Conservation (phyloP, 371 early-diverging fungal genomes). For the Mortierella sp. region DNA sequence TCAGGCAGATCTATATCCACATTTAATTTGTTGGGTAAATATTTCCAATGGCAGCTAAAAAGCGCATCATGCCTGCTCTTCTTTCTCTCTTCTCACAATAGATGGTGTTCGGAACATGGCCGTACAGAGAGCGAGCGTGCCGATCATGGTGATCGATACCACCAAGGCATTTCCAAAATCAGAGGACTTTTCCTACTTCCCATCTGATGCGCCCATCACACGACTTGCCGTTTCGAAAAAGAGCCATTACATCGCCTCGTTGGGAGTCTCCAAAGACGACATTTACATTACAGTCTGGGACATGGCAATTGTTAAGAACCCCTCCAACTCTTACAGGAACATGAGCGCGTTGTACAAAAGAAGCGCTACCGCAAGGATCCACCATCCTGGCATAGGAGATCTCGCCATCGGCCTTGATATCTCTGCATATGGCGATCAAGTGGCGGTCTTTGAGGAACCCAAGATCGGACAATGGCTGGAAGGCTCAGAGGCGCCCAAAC, state of each 20-base stretch:
- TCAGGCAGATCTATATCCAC: background rate
- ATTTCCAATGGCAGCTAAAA: background rate
- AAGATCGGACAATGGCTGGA: conserved; percentile 50
- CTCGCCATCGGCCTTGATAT: conserved; percentile 44
- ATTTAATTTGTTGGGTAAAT: background rate
- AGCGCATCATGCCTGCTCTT: background rate
- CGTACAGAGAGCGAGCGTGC: conserved; percentile 25
- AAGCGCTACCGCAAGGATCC: conserved; percentile 20
- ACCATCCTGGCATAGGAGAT: conserved; percentile 24
- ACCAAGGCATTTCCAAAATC: conserved; percentile 1
- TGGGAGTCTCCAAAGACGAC: conserved; percentile 24
- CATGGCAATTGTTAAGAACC: conserved; percentile 32
- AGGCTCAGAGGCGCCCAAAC: conserved; percentile 26
- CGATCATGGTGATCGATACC: conserved; percentile 33
- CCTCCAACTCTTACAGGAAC: conserved; percentile 19
- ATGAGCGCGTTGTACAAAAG: conserved; percentile 22
- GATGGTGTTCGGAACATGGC: conserved; percentile 25
- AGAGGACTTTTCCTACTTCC: conserved; percentile 9
- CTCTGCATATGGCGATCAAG: conserved; percentile 49
- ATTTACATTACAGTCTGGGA: conserved; percentile 45
- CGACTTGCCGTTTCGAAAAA: conserved; percentile 25
- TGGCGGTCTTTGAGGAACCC: conserved; percentile 49
- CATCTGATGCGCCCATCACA: conserved; percentile 31
- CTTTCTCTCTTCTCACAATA: background rate
- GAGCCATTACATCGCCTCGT: conserved; percentile 38